phyloP scores from a whole-genome alignment of 2,329 filamentous ascomycete genomes.

The Aspergillus sp. region DNA sequence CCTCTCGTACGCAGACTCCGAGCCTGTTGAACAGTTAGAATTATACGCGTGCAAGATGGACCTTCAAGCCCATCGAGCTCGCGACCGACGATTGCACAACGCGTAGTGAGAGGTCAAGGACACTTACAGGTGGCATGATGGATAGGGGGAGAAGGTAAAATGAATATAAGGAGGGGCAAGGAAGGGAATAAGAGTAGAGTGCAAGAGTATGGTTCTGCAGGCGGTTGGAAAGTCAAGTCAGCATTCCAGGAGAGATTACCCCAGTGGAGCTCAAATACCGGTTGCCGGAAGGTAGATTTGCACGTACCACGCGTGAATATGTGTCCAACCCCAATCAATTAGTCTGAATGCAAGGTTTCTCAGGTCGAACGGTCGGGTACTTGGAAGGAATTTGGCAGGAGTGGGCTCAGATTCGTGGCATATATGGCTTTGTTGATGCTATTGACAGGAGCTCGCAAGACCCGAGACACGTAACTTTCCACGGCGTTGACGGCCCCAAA shows the following conservation, averaged over 20 bases:
- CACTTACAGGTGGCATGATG: slow-evolving; percentile 61
- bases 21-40: slow-evolving; percentile 57
- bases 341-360: slow-evolving; percentile 24
- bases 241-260: slow-evolving; percentile 39
- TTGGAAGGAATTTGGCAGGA: slow-evolving; percentile 21
- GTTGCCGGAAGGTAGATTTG: slow-evolving; percentile 26
- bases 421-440: slow-evolving; percentile 36
- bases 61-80: background rate
- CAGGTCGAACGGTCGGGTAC: slow-evolving; percentile 19
- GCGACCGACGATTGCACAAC: slow-evolving; percentile 13
- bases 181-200: slow-evolving; percentile 26
- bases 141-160: slow-evolving; percentile 29
- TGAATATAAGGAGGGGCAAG: slow-evolving; percentile 20
- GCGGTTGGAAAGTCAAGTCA: slow-evolving; percentile 30
- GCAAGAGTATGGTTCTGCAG: slow-evolving; percentile 28
- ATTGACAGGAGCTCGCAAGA: slow-evolving; percentile 30
- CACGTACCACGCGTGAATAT: slow-evolving; percentile 44
- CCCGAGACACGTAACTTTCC: slow-evolving; percentile 24
- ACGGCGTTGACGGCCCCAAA: slow-evolving; percentile 9
- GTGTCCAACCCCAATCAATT: slow-evolving; percentile 24
- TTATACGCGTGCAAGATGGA: slow-evolving; percentile 6
- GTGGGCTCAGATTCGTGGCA: slow-evolving; percentile 21
- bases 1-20: slow-evolving; percentile 73
- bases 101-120: slow-evolving; percentile 15
- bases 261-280: slow-evolving; percentile 39